A percentile compares a stretch with the other conserved stretches of the same genome.
Evolutionary conservation across 1,284 basidiomycete genomes (phyloP).

Genomic region (Neonothopanus nambi): DNA sequence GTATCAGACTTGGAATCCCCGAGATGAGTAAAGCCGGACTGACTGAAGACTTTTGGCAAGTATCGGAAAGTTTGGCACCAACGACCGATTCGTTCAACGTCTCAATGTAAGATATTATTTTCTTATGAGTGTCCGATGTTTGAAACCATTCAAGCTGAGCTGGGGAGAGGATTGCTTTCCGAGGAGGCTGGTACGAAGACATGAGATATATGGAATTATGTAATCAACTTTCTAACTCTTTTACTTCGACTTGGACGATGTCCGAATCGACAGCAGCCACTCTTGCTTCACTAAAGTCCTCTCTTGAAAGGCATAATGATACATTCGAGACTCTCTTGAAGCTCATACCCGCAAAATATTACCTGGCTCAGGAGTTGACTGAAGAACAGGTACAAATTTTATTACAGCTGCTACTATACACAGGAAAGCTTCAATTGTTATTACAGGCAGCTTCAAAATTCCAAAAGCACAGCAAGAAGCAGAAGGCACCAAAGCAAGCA

Average conservation of each 20-base stretch:
- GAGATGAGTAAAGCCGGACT: slow-evolving; percentile 27
- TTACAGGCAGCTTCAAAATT: slow-evolving; percentile 65
- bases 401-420: slow-evolving; percentile 3
- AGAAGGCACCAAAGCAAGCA: slow-evolving; percentile 79
- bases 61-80: slow-evolving; percentile 76
- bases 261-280: slow-evolving; percentile 49
- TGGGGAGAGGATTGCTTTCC: slow-evolving; percentile 80
- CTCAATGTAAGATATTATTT: slow-evolving; percentile 76
- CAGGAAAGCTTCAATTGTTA: neutral
- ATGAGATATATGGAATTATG: neutral
- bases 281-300: slow-evolving; percentile 53
- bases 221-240: neutral
- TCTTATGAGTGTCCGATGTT: slow-evolving; percentile 67
- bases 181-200: slow-evolving; percentile 31
- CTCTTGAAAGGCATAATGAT: slow-evolving; percentile 80
- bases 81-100: slow-evolving; percentile 77
- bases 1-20: slow-evolving; percentile 10
- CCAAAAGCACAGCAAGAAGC: slow-evolving; percentile 88
- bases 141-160: slow-evolving; percentile 86
- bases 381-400: slow-evolving; percentile 61
- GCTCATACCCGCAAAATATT: slow-evolving; percentile 88
- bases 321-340: slow-evolving; percentile 80
- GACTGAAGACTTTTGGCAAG: slow-evolving; percentile 58
- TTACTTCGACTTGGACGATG: neutral
- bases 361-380: slow-evolving; percentile 69